A percentile compares a stretch with the other conserved stretches of the same genome.
phyloP scores from a whole-genome alignment of 495 filamentous ascomycete species.

The Penicillium alfredii region DNA sequence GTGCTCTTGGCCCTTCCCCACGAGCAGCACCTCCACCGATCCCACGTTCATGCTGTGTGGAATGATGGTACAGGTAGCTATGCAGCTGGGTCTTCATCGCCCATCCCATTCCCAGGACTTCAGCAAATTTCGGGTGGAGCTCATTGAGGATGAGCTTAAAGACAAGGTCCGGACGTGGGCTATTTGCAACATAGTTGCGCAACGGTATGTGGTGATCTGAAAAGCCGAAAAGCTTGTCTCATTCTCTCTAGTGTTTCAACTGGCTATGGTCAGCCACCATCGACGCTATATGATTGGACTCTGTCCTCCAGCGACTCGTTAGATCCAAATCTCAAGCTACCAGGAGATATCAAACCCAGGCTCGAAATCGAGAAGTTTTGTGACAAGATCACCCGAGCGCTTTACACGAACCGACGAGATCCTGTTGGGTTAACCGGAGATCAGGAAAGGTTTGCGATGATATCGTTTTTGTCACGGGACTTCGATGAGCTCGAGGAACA shows the following conservation, averaged over 20 bases:
- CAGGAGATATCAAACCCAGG: constrained; percentile 59
- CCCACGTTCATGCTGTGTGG: constrained; percentile 87
- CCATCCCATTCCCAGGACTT: constrained; percentile 90
- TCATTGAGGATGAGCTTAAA: constrained; percentile 77
- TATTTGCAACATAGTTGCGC: constrained; percentile 87
- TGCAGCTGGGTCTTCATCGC: constrained; percentile 83
- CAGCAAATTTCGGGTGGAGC: constrained; percentile 70
- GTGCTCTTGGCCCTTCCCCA: constrained; percentile 87
- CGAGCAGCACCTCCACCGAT: constrained; percentile 77
- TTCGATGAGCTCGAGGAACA: constrained; percentile 48
- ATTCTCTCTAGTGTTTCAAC: constrained; percentile 61
- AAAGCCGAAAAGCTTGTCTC: not conserved
- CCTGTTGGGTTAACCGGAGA: constrained; percentile 67
- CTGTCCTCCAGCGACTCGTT: constrained; percentile 57
- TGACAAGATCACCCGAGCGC: constrained; percentile 77
- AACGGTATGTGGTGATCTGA: constrained; percentile 45
- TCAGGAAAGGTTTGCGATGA: constrained; percentile 61
- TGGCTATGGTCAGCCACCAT: constrained; percentile 83
- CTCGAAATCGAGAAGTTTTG: constrained; percentile 77
- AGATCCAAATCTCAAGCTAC: constrained; percentile 60
- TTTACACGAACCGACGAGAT: constrained; percentile 76
- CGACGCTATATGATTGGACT: constrained; percentile 86
- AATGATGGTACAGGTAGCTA: constrained; percentile 88
- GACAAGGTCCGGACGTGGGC: constrained; percentile 89
- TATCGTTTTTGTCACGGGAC: constrained; percentile 48